A percentile compares a stretch with the other conserved stretches of the same genome.
phyloP scores from a whole-genome alignment of 179 eudicot genomes.

The Nepenthes alata region DNA sequence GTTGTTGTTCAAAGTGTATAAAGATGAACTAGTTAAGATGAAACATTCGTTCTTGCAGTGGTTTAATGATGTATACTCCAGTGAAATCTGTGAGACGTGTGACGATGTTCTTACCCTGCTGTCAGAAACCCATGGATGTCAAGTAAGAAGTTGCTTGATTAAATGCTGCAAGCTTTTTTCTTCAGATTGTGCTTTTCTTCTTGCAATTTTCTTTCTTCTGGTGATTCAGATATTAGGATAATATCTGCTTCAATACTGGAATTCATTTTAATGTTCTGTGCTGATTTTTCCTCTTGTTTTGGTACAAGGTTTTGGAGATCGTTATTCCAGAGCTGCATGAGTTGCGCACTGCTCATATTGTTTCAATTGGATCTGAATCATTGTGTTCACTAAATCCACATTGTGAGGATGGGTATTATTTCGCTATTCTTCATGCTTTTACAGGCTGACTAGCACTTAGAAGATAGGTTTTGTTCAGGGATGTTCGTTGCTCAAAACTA shows the following conservation, averaged over 20 bases:
- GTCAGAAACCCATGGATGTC: slow-evolving; percentile 50
- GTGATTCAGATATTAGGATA: not conserved
- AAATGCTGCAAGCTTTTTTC: not conserved
- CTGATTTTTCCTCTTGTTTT: slow-evolving; percentile 3
- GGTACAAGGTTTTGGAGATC: slow-evolving; percentile 52
- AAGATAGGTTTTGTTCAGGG: not conserved
- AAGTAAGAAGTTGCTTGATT: slow-evolving; percentile 27
- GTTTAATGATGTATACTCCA: slow-evolving; percentile 83
- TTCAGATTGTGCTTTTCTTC: not conserved
- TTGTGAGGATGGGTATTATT: slow-evolving; percentile 70
- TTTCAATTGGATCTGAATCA: slow-evolving; percentile 87
- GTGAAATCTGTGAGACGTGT: slow-evolving; percentile 70
- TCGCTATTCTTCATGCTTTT: slow-evolving; percentile 1
- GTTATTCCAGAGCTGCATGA: slow-evolving; percentile 75
- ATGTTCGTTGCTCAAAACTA: not conserved
- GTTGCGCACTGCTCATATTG: slow-evolving; percentile 81
- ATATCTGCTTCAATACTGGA: not conserved
- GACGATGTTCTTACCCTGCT: slow-evolving; percentile 53
- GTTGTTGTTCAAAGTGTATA: not conserved
- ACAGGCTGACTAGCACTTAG: slow-evolving; percentile 1
- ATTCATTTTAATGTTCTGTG: not conserved
- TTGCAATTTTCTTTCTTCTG: not conserved
- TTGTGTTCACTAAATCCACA: slow-evolving; percentile 47
- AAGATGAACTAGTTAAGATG: not conserved
- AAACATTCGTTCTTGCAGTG: slow-evolving; percentile 41